Evolutionary conservation across 2,329 filamentous ascomycete species (phyloP), one percentile per base, ranked within the genome.

Genomic region (Endothia cerciana): DNA sequence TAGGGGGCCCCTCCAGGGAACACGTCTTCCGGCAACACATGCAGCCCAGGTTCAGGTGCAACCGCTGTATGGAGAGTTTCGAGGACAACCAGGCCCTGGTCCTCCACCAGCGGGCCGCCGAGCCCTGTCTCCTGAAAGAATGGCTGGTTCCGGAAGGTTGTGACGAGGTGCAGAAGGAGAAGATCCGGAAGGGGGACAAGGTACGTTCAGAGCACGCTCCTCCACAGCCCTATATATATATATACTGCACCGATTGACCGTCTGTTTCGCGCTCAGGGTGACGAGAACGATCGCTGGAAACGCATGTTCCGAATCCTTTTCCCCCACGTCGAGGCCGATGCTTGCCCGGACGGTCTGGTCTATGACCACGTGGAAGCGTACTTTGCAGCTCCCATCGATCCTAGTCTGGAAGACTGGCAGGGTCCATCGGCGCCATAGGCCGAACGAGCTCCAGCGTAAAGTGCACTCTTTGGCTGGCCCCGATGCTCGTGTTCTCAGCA

Each of bases 51-150:
- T 70, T 69, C 38, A 63, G 65, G 10, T 75, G 74, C 45, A 72
- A 69, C 8, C 70, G 73, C 19, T 75, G 74, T 53, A 69, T 72
- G 28, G 65, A 70, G 28, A 62, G 63, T 4, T 74, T 74, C 66
- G 67, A 70, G 1, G 70, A 69, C 40, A 66, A 71, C 13, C 68
- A 69, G 1, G 60, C 57, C 2, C 70, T 74, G 43, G 64, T 71
- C 5, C 43, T 57, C 1, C 74, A 75, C 63, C 71, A 73, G 55
- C 70, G 73, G 4, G 62, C 69, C 3, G 60, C 70, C 7, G 65
- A 58, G 11, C 62, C 69, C 30, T 83, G 81, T 68, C 83, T 83
- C 13, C 71, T 78, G n/a, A 76, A 79, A 36, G 75, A 87, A 30
- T 73, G 74, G 17, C 75, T 77, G n/a, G 78, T 82, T 51, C 74